phyloP scores from a whole-genome alignment of 208 protist genomes.

The Trypanosoma scelopori region DNA sequence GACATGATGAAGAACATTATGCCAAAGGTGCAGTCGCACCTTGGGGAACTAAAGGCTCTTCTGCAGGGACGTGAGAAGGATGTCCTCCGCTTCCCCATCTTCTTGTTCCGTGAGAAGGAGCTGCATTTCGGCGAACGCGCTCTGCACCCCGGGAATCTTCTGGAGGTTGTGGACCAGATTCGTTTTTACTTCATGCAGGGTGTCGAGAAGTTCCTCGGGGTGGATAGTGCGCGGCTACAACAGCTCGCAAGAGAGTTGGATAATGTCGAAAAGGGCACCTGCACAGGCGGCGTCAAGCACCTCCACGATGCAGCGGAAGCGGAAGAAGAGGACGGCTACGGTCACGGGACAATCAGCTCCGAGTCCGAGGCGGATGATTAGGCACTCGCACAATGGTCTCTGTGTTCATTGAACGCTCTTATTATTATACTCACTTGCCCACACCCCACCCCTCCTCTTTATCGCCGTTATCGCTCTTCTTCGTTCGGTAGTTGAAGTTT shows the following conservation, averaged over 20 bases:
- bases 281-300: background rate
- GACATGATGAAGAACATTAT: conserved; percentile 37
- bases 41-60: conserved; percentile 13
- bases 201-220: conserved; percentile 22
- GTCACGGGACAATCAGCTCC: conserved; percentile 23
- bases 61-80: conserved; percentile 24
- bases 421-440: no score
- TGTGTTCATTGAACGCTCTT: no score
- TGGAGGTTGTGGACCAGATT: conserved; percentile 34
- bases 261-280: conserved; percentile 10
- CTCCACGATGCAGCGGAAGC: background rate
- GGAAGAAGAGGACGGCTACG: conserved; percentile 10
- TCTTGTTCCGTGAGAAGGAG: conserved; percentile 37
- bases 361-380: conserved; percentile 20
- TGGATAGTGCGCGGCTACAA: conserved; percentile 23
- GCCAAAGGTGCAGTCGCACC: conserved; percentile 15
- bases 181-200: conserved; percentile 33
- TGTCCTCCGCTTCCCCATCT: conserved; percentile 29
- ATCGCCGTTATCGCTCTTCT: background rate
- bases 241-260: conserved; percentile 22
- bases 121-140: conserved; percentile 32
- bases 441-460: background rate
- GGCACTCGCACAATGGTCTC: background rate
- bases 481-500: no score
- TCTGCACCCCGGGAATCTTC: conserved; percentile 32